Evolutionary conservation across 305 asterid genomes (phyloP).

Genomic region (Fraxinus floribunda): DNA sequence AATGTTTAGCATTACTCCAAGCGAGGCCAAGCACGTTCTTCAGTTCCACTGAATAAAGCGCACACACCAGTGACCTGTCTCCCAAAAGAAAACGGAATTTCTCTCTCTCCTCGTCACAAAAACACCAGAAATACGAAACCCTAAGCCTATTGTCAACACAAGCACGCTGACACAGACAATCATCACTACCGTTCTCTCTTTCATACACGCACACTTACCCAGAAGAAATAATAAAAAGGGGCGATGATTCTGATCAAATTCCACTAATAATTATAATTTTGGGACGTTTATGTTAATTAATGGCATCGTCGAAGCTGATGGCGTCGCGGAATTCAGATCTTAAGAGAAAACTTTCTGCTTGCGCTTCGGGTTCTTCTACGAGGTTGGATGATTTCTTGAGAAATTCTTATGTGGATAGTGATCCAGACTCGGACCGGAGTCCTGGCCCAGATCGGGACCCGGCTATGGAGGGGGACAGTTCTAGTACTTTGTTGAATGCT

Average conservation of each 20-base stretch:
- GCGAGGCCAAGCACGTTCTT: not conserved
- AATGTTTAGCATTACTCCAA: not conserved
- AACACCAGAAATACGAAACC: not conserved
- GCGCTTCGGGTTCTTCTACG: conserved; percentile 19
- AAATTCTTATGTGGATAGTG: conserved; percentile 36
- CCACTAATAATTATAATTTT: not conserved
- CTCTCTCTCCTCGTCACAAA: not conserved
- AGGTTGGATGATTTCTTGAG: conserved; percentile 40
- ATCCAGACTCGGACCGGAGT: conserved; percentile 9
- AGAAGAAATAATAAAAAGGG: not conserved
- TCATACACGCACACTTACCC: not conserved
- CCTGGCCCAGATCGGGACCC: conserved; percentile 31
- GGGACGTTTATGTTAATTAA: not conserved
- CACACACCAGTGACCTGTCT: not conserved
- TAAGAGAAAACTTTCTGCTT: not conserved
- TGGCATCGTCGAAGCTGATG: conserved; percentile 9
- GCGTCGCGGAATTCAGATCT: conserved; percentile 4
- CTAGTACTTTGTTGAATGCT: conserved; percentile 43
- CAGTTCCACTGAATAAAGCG: not conserved
- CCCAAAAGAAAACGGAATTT: conserved; percentile 4
- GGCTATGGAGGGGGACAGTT: conserved; percentile 31
- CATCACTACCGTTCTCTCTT: not conserved
- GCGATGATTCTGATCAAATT: not conserved
- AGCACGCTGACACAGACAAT: not conserved
- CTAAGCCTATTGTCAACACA: conserved; percentile 6